Evolutionary conservation across 306 rosid genomes (phyloP), one percentile per base, ranked within the genome.

Genomic region (Sesbania bispinosa): DNA sequence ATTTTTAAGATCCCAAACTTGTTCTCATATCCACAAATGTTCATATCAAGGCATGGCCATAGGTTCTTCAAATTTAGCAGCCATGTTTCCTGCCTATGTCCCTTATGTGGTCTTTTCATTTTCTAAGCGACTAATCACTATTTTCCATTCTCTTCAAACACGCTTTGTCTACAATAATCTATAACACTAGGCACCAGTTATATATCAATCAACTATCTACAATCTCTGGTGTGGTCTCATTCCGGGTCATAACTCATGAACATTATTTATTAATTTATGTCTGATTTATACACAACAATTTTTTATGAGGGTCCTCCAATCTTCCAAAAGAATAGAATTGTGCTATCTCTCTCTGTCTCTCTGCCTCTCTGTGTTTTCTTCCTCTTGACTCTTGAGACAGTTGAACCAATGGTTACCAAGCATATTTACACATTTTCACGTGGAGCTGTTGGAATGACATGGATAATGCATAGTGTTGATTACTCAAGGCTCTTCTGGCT

Each of bases 401-500:
- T 46, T 21, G 24, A 43, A 39, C 80, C 82, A 83, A 80, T 87
- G 86, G 83, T 89, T 83, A 7, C 74, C 30, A 79, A 80, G 43
- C 63, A 80, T 52, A 20, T 71, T 33, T 74, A 80, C 60, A 80
- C 74, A 36, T n/a, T 76, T 27, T 82, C 89, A 15, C 83, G 75
- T 46, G 86, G 74, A 43, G 80, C 48, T 62, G 79, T 86, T 78
- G 85, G 83, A 76, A 81, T 85, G 85, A 78, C 67, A 30, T 86
- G 86, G 87, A 82, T 77, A 41, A 77, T 86, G 88, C 75, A 79
- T 1, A 73, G 90, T 62, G 86, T 86, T 61, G 86, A 86, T 84
- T 90, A 88, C 80, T 86, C 93, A 15, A 81, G 82, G 64, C 81
- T 80, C 47, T 85, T 86, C 57, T 88, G 86, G 88, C 67, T 83